phyloP scores from a whole-genome alignment of 371 early-diverging fungal genomes.

The Syncephalastrum monosporum region DNA sequence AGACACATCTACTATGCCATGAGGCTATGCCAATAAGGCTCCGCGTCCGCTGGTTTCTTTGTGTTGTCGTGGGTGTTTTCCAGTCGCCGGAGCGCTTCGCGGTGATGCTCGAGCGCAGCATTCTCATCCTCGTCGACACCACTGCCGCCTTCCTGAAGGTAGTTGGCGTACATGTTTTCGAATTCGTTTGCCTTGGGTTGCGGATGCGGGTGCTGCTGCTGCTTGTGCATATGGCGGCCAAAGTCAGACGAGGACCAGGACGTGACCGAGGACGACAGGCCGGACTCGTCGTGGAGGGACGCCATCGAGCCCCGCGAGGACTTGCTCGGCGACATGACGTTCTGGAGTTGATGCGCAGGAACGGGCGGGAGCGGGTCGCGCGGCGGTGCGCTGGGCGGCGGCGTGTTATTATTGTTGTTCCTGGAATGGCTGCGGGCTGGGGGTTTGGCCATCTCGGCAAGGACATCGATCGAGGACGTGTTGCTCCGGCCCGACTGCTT shows the following conservation, averaged over 20 bases:
- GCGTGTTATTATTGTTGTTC: conserved; percentile 14
- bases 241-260: conserved; percentile 25
- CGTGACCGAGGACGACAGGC: conserved; percentile 13
- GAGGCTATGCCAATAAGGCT: conserved; percentile 10
- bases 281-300: conserved; percentile 9
- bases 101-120: conserved; percentile 7
- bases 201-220: conserved; percentile 2
- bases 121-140: conserved; percentile 3
- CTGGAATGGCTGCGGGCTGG: conserved; percentile 7
- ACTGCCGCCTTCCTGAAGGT: neutral
- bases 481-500: conserved; percentile 4
- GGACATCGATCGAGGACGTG: conserved; percentile 33
- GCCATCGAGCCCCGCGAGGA: conserved; percentile 13
- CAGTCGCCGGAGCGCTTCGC: conserved; percentile 9
- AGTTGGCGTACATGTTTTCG: conserved; percentile 12
- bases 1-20: conserved; percentile 6
- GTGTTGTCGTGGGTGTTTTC: conserved; percentile 1
- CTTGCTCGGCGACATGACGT: conserved; percentile 5
- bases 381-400: conserved; percentile 28
- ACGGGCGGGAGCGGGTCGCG: conserved; percentile 33
- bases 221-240: neutral
- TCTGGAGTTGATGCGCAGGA: conserved; percentile 5
- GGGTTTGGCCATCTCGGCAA: conserved; percentile 23
- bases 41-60: conserved; percentile 3
- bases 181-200: conserved; percentile 7